phyloP scores from a whole-genome alignment of 768 basidiomycete genomes.

The Russula griseocarnosa region DNA sequence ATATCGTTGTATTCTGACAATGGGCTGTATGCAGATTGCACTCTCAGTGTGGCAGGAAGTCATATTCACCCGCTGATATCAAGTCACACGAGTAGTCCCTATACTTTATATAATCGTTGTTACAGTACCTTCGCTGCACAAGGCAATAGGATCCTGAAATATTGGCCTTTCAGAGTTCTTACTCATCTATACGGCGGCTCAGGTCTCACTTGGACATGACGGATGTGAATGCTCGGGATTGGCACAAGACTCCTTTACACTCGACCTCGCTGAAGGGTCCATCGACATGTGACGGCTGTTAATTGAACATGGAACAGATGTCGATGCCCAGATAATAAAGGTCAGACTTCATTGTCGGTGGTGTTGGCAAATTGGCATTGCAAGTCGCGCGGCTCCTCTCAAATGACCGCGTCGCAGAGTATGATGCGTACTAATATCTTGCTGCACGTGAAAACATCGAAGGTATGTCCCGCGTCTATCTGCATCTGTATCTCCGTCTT shows the following conservation, averaged over 20 bases:
- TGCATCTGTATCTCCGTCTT: too few relatives aligned
- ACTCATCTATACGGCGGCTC: not conserved
- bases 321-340: not conserved
- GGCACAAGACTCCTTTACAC: not conserved
- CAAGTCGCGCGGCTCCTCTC: not conserved
- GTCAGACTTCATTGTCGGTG: not conserved
- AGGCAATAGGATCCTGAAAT: not conserved
- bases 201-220: not conserved
- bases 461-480: too few relatives aligned
- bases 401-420: too few relatives aligned
- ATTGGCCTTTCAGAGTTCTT: too few relatives aligned
- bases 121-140: too few relatives aligned
- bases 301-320: not conserved
- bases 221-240: not conserved
- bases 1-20: too few relatives aligned
- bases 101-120: too few relatives aligned
- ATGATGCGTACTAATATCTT: too few relatives aligned
- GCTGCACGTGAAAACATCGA: too few relatives aligned
- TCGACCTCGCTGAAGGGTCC: not conserved
- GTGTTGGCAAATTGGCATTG: not conserved
- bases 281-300: not conserved
- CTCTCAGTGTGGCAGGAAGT: too few relatives aligned
- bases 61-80: too few relatives aligned
- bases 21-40: too few relatives aligned
- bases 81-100: conserved; percentile 13